Base-by-base conservation (phyloP, 2,329 filamentous ascomycete species). In the Zymoseptoria passerinii region DNA sequence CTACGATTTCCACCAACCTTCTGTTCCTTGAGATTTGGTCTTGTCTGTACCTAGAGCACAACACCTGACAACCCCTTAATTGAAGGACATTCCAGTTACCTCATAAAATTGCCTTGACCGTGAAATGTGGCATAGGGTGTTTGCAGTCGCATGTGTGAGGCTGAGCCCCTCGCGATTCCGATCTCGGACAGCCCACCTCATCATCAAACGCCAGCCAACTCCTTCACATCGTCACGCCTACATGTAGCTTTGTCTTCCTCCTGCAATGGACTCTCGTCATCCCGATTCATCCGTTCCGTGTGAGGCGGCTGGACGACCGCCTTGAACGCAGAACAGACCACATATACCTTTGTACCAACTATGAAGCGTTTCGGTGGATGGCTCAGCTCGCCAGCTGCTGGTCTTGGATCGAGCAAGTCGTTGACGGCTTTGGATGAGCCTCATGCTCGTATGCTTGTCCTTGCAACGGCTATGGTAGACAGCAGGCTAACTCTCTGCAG, bases 341-440 rank as follows among this genome's bases (percentile, higher is more conserved):
- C 28, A 49, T 10, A 16, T 48, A 55, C 18, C 48, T 55, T 55
- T 19, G 48, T 28, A 13, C 44, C 27, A 40, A 63, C 60, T 18
- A 70, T 70, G 68, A 67, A 65, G 57, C 63, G 67, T 13, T 53
- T 75, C 28, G 71, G 72, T 63, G 73, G 74, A 56, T 76, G 72
- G 72, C 71, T 78, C 20, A 67, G 70, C 50, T 40, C 55, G 20
- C 67, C 67, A 28, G 74, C 71, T 65, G 64, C 64, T 56, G 65
- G 58, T 49, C 63, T 71, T 54, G 71, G 75, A 53, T 80, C 80
- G 48, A 80, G 79, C 10, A 80, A 79, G 69, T 83, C 80, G 49
- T 67, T 86, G 58, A 82, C 80, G 68, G 78, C 82, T 61, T 68
- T 82, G 53, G 78, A 80, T 62, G 83, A 86, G 72, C 75, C 81